phyloP scores from a whole-genome alignment of 768 basidiomycete genomes.

The Lactarius akahatsu region DNA sequence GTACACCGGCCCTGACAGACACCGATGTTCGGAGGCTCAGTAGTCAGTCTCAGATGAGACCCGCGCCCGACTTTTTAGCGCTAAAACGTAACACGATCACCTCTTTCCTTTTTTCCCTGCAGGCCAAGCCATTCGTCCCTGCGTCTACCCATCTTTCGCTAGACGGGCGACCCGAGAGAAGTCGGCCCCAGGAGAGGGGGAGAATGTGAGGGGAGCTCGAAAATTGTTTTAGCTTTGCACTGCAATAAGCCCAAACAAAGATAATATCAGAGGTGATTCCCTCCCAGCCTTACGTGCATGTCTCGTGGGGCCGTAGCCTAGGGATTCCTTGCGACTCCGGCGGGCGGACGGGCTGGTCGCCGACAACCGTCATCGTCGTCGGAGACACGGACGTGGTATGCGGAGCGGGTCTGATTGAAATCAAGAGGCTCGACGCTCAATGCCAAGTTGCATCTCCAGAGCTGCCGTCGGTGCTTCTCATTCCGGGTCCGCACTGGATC shows the following conservation, averaged over 20 bases:
- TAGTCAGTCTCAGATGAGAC: not conserved
- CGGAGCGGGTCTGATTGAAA: not conserved
- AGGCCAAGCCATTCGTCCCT: not conserved
- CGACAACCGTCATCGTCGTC: slow-evolving; percentile 1
- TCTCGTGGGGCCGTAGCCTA: not conserved
- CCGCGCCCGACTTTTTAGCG: not conserved
- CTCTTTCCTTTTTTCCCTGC: not conserved
- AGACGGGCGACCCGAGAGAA: not conserved
- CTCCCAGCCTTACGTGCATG: not conserved
- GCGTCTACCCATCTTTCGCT: not conserved
- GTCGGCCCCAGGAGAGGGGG: not conserved
- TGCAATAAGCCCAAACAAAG: not conserved
- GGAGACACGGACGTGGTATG: not conserved
- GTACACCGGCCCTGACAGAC: not conserved
- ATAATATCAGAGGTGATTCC: not conserved
- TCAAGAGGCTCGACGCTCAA: not conserved
- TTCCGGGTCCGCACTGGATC: slow-evolving; percentile 10
- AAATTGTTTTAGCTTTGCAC: not conserved
- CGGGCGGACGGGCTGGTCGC: not conserved
- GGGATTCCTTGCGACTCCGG: not conserved
- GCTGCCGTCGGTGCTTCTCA: slow-evolving; percentile 5
- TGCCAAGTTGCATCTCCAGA: not conserved
- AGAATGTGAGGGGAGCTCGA: not conserved
- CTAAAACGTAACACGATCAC: not conserved
- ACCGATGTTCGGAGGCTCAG: not conserved